These are phyloP conservation scores for Sporothrix sp. DNA, from an alignment of 2,329 filamentous ascomycete species.

Conservation along the genomic window DNA sequence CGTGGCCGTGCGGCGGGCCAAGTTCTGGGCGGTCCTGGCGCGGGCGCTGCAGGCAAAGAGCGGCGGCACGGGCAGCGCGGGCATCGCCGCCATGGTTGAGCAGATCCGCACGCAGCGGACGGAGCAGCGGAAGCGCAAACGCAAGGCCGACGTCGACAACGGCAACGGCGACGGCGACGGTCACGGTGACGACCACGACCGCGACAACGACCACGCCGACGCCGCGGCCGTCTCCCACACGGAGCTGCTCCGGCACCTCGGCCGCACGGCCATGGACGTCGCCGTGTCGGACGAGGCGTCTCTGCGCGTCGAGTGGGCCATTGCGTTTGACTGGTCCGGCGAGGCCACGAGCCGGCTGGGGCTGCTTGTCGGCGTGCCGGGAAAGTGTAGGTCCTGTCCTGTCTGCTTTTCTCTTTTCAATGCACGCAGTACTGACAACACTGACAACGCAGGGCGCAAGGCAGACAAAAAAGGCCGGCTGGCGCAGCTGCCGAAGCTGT, in stretches of 20 bases:
- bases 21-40: conserved; percentile 51
- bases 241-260: conserved; percentile 45
- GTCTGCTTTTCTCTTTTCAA: conserved; percentile 14
- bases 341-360: conserved; percentile 53
- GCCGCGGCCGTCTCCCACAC: conserved; percentile 26
- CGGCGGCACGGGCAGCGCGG: not conserved
- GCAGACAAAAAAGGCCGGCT: conserved; percentile 47
- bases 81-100: conserved; percentile 17
- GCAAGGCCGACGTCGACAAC: conserved; percentile 4
- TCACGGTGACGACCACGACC: conserved; percentile 19
- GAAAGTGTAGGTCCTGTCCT: conserved; percentile 46
- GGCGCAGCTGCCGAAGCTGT: conserved; percentile 48
- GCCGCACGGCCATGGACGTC: conserved; percentile 41
- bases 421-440: not conserved
- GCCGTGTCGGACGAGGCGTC: conserved; percentile 22
- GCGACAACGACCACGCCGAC: conserved; percentile 13
- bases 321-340: conserved; percentile 63
- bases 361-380: conserved; percentile 47
- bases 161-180: conserved; percentile 14
- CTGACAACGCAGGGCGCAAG: conserved; percentile 43
- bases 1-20: conserved; percentile 48
- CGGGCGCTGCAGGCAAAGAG: conserved; percentile 33
- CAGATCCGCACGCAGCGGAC: conserved; percentile 25
- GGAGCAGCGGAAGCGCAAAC: conserved; percentile 15
- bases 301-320: conserved; percentile 51